These are phyloP conservation scores for Raddia guianensis DNA, from an alignment of 176 grass and related monocot genomes.

Conservation along the genomic window DNA sequence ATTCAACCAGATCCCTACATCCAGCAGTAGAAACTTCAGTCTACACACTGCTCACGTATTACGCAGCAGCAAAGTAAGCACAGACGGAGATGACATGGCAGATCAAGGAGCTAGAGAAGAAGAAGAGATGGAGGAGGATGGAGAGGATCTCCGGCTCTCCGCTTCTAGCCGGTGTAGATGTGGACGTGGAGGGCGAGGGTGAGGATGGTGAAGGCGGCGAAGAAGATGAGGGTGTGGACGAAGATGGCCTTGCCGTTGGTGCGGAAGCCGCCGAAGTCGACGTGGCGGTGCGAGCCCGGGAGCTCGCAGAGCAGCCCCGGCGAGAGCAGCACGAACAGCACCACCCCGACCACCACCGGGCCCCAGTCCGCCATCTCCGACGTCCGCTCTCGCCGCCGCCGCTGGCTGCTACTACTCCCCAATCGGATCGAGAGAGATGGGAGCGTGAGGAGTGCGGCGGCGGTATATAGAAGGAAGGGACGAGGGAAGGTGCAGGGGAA, in stretches of 20 bases:
- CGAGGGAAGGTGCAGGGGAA: too few species aligned
- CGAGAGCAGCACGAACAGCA: conserved; percentile 73
- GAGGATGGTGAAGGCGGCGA: conserved; percentile 70
- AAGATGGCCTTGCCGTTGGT: conserved; percentile 83
- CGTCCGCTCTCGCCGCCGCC: too few species aligned
- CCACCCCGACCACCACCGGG: conserved; percentile 76
- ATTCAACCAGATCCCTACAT: not conserved
- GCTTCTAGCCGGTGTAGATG: conserved; percentile 59
- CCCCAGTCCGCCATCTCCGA: conserved; percentile 62
- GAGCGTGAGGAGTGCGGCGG: too few species aligned
- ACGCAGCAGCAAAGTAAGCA: not conserved
- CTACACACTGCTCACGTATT: not conserved
- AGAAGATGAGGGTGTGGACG: conserved; percentile 87
- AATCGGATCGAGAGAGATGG: too few species aligned
- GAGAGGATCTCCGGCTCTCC: too few species aligned
- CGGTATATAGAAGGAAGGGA: too few species aligned
- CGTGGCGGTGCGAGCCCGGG: conserved; percentile 58
- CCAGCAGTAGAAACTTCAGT: not conserved
- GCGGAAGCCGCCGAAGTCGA: conserved; percentile 68
- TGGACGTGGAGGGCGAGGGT: conserved; percentile 72
- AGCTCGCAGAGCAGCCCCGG: conserved; percentile 68
- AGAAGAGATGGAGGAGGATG: too few species aligned
- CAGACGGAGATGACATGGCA: not conserved
- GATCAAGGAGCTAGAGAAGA: too few species aligned
- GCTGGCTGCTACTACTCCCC: too few species aligned